Evolutionary conservation across 306 rosid species (phyloP), one percentile per base, ranked within the genome.

Genomic region (Vigna hirtella): DNA sequence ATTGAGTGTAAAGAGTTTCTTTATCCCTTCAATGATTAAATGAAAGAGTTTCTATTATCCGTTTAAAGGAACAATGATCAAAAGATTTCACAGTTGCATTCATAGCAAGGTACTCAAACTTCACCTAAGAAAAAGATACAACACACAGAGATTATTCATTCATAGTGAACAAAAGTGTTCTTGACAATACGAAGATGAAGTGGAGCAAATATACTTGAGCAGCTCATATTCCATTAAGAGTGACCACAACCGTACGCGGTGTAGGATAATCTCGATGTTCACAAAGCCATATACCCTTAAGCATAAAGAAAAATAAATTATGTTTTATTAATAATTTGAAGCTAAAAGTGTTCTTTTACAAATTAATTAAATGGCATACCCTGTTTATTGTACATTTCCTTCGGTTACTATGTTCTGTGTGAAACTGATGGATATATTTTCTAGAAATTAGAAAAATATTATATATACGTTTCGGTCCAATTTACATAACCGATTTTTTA

Each of bases 201-300:
- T 66, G 12, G 6, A 65, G 49, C 50, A 40, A 38, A 65, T 40
- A 40, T 9, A 9, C 1, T 0, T 17, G 15, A 38, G 70, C 70
- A 38, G 10, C n/a, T 65, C 62, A 56, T 20, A 56, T 9, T 20
- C 62, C 62, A 56, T 56, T 56, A 9, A 56, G 62, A 20, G 62
- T 56, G 7, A 56, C 62, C 0, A 56, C 62, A 22, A 56, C 15
- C 26, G 62, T 56, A 20, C 62, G 62, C 15, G 62, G 14, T 56
- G 62, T 56, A 56, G 62, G 32, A 56, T 56, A 9, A 22, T 56
- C 30, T 12, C 62, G 32, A 56, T 56, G 62, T 16, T 56, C 62
- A 10, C 62, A 56, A 15, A 63, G 69, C 69, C 69, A 63, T 63
- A 63, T 63, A 36, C 69, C 67, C 69, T 63, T 58, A 6, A 34